These are phyloP conservation scores for Cryptococcus sp. DNA, from an alignment of 1,284 basidiomycete genomes.

Conservation along the genomic window DNA sequence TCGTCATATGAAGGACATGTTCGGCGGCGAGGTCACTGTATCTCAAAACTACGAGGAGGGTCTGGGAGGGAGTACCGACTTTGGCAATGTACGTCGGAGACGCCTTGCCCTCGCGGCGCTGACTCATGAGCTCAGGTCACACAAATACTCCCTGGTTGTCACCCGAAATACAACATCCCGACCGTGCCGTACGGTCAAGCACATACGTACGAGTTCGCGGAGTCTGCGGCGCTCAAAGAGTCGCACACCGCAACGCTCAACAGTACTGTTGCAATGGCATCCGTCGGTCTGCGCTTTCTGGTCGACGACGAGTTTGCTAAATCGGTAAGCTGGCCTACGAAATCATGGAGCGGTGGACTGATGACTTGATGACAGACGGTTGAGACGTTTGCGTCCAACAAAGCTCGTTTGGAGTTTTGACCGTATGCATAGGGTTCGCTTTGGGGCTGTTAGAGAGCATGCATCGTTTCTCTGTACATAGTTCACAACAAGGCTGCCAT, in stretches of 20 bases:
- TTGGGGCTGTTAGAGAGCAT: too few species aligned
- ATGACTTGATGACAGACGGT: too few species aligned
- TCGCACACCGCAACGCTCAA: slow-evolving; percentile 2
- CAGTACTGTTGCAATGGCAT: slow-evolving; percentile 1
- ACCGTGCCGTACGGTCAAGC: background rate
- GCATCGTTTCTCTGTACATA: too few species aligned
- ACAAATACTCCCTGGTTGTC: background rate
- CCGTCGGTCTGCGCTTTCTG: slow-evolving; percentile 1
- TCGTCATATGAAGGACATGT: slow-evolving; percentile 2
- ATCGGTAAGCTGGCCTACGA: background rate
- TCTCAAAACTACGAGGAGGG: background rate
- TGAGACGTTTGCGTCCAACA: too few species aligned
- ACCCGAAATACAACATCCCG: slow-evolving; percentile 1
- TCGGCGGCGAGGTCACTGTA: background rate
- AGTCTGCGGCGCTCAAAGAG: background rate
- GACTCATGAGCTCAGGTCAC: background rate
- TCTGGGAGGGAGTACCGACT: slow-evolving; percentile 14
- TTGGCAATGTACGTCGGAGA: slow-evolving; percentile 7
- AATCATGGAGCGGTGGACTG: too few species aligned
- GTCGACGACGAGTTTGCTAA: background rate
- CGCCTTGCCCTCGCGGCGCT: background rate
- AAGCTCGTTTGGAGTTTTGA: too few species aligned
- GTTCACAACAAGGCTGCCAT: too few species aligned
- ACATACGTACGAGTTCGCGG: slow-evolving; percentile 2
- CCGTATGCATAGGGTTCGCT: too few species aligned